Percentiles rank a stretch among this genome's conserved stretches.
phyloP scores from a whole-genome alignment of 495 filamentous ascomycete species.

The Penicillium longicatenatum region DNA sequence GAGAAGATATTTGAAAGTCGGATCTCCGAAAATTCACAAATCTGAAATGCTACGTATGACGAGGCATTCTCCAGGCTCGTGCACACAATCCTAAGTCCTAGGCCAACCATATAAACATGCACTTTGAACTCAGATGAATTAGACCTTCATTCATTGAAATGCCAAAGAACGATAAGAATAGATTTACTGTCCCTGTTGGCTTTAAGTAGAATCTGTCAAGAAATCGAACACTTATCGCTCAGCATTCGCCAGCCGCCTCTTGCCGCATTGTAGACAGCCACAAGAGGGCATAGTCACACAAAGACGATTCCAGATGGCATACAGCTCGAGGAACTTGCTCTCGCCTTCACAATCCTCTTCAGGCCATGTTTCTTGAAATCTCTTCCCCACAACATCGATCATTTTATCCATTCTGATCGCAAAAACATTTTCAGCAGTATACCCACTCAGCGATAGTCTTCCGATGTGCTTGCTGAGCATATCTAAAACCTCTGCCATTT shows the following conservation, averaged over 20 bases:
- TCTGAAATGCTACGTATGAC: too few species aligned
- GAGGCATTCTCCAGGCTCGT: too few species aligned
- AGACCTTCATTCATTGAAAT: too few species aligned
- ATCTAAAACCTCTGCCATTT: background rate
- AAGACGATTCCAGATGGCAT: background rate
- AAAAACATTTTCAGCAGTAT: background rate
- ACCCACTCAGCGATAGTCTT: background rate
- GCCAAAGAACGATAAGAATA: too few species aligned
- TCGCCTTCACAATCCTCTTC: background rate
- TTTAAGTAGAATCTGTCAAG: too few species aligned
- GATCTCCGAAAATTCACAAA: too few species aligned
- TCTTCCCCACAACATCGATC: background rate
- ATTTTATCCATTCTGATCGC: slow-evolving; percentile 1
- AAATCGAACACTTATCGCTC: background rate
- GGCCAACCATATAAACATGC: too few species aligned
- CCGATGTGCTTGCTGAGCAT: background rate
- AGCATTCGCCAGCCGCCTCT: background rate
- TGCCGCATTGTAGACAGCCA: background rate
- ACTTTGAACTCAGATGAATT: too few species aligned
- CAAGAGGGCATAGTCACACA: background rate
- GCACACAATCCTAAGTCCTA: too few species aligned
- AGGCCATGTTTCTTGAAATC: background rate
- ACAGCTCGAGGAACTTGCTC: background rate
- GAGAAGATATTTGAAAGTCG: background rate
- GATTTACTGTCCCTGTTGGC: too few species aligned